Base-by-base conservation (phyloP, 352 stramenopile species). In the Phytopythium helicoides region DNA sequence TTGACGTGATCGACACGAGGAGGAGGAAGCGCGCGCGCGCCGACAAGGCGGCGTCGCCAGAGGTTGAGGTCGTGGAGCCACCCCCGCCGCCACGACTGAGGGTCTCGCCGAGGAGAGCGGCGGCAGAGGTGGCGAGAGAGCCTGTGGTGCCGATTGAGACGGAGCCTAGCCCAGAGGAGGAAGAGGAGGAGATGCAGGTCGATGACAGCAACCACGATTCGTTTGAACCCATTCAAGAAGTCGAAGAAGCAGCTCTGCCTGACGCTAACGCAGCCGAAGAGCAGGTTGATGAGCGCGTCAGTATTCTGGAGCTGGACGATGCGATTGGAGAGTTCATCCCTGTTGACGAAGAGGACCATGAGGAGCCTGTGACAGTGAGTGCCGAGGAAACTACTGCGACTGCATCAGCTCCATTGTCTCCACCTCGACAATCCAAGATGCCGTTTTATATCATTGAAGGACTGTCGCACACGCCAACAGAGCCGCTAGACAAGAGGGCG, bases 391-490 rank as follows among this genome's bases (percentile, higher is more conserved):
- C 19, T 3, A 33, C 6, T 10, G 47, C n/a, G 6, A 16, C n/a
- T 6, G 10, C 3, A 21, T 18, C 28, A 26, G 16, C 39, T 12
- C 35, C 28, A 1, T 50, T 18, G 3, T 40, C 45, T n/a, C 38
- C 45, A 48, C 31, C 34, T 3, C 15, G 37, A 26, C 23, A 25
- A 22, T 58, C 37, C 1, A 38, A 38, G 5, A 14, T 63, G 1
- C 49, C 64, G 37, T 84, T 68, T 38, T 90, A 90, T 60, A 53
- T 87, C 9, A 69, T 90, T 36, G 57, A 76, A 9, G 60, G 63
- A 10, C 58, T 56, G 47, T 54, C 54, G 1, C 69, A 78, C 19
- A 38, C 46, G 16, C 36, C 67, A 21, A 60, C 50, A 18, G 45
- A 60, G 23, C 80, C 73, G 42, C 54, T 90, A 9, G 68, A 81